A percentile compares a stretch with the other conserved stretches of the same genome.
These are phyloP conservation scores for Brassica nigra DNA, from an alignment of 345 rosid genomes.

Conservation along the genomic window DNA sequence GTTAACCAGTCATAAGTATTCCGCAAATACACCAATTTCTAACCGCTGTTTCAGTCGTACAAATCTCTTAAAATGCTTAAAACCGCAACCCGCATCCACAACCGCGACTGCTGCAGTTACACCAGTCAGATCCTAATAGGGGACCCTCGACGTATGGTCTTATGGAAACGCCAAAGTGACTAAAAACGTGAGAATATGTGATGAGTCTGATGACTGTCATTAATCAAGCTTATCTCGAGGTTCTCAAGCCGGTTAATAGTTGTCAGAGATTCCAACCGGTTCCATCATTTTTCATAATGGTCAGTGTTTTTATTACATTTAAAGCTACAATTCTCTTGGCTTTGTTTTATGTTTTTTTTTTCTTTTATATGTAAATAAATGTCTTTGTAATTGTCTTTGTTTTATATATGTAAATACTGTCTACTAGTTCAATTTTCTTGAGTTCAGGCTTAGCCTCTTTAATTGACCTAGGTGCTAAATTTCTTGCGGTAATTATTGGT, in stretches of 20 bases:
- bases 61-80: too few species aligned
- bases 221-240: constrained; percentile 66
- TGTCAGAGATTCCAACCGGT: constrained; percentile 53
- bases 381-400: neutral
- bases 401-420: constrained; percentile 13
- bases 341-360: neutral
- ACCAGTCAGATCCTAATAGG: too few species aligned
- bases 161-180: constrained; percentile 66
- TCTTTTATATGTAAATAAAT: constrained; percentile 2
- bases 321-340: neutral
- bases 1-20: too few species aligned
- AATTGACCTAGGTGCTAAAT: neutral
- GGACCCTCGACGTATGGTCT: constrained; percentile 39
- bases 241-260: constrained; percentile 42
- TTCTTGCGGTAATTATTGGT: neutral
- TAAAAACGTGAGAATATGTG: constrained; percentile 76
- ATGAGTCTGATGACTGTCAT: constrained; percentile 90
- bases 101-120: too few species aligned
- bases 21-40: too few species aligned
- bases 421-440: neutral
- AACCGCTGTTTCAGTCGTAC: too few species aligned
- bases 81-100: too few species aligned
- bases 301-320: constrained; percentile 50
- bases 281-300: constrained; percentile 75
- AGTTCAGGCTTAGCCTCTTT: neutral